Evolutionary conservation across 345 rosid genomes (phyloP).

Genomic region (Pelargonium nanum): DNA sequence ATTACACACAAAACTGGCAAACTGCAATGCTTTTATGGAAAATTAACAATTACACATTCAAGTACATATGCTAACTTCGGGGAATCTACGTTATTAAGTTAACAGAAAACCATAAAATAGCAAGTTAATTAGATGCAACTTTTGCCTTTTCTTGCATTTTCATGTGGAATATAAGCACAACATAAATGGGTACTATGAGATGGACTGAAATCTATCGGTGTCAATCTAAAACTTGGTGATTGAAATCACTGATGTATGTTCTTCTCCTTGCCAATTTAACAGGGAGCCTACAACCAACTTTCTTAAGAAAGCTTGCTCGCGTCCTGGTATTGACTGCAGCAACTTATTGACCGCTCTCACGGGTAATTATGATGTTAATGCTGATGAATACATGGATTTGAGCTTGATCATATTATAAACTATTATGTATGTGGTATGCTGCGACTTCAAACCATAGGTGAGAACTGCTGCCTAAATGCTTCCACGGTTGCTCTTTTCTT

Average conservation of each 20-base stretch:
- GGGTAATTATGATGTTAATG: conserved; percentile 17
- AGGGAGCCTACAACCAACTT: conserved; percentile 26
- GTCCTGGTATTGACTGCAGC: conserved; percentile 34
- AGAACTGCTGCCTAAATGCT: conserved; percentile 50
- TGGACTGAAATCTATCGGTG: no score
- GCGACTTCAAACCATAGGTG: conserved; percentile 24
- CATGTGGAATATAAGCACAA: neutral
- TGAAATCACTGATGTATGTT: no score
- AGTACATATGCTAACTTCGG: neutral
- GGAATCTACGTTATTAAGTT: neutral
- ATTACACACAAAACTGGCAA: no score
- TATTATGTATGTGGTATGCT: neutral
- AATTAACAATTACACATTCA: neutral
- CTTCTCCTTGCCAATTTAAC: neutral
- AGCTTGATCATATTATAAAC: neutral
- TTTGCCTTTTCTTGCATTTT: no score
- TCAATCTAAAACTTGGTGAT: no score
- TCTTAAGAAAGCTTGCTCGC: conserved; percentile 25
- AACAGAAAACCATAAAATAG: no score
- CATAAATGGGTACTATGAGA: neutral
- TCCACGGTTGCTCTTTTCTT: conserved; percentile 24
- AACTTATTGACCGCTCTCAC: conserved; percentile 33
- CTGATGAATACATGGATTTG: no score
- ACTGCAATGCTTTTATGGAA: neutral
- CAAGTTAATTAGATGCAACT: neutral